Base-by-base conservation (phyloP, 106 monocot genomes). In the Alisma plantagoaquatica region DNA sequence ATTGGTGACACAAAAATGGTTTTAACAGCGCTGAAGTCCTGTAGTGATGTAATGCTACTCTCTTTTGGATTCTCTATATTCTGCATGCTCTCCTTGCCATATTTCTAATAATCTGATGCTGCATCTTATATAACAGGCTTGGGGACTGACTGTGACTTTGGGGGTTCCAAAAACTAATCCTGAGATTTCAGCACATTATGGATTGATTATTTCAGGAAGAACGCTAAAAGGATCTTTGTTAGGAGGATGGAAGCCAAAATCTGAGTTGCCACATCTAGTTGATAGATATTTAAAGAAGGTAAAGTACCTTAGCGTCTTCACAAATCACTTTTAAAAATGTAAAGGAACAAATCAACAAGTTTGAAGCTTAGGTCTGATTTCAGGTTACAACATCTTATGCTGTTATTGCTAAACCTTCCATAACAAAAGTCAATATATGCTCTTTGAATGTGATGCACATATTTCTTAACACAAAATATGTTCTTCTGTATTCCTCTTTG, bases 241-340 rank as follows among this genome's bases (percentile, higher is more conserved):
- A 75, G 92, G 92, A 66, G 92, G 92, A 62, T 93, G 92, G 92
- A 93, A 63, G 60, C 92, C 92, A 24, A 93, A 93, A 67, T 77
- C 92, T 60, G 92, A 93, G 8, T 80, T 93, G 31, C 92, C 92
- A 43, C 68, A 47, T 12, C 59, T 93, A 29, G 83, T 87, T 4
- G 75, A 79, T 42, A 83, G 87, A 53, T 93, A 80, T 54, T 49
- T 72, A 29, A 64, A 43, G 23, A 77, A 87, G 82, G 92, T 83
- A 68, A 56, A 75, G 1, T 21, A 12, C 6, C 14, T 38, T 6
- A 38, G 35, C 9, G 14, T 6, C 35, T 38, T 38, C 35, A 38
- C 9, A 38, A 38, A 7, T 38, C 35, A 38, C 14, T 38, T 14
- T 38, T 38, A 6, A 38, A 38, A 38, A n/a, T n/a, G n/a, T n/a